phyloP scores from a whole-genome alignment of 352 stramenopile genomes.

The Phytophthora syringae region DNA sequence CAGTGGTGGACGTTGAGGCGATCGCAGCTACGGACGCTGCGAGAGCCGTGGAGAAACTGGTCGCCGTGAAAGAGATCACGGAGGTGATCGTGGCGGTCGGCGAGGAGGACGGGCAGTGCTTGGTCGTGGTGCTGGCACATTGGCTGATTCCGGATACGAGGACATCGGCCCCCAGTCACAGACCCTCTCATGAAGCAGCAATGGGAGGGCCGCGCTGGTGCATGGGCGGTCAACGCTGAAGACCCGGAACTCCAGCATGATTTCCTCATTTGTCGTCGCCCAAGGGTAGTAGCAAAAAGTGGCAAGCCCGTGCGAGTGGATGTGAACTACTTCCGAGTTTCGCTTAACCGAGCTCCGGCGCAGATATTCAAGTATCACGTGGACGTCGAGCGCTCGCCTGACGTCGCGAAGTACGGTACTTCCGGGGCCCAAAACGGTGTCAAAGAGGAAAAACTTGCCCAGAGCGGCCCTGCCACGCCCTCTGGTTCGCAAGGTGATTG shows the following conservation, averaged over 20 bases:
- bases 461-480: constrained; percentile 49
- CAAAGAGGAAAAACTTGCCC: constrained; percentile 40
- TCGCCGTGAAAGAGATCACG: constrained; percentile 14
- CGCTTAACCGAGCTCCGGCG: constrained; percentile 40
- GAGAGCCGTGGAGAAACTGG: neutral
- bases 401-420: constrained; percentile 59
- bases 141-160: constrained; percentile 53
- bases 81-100: constrained; percentile 3
- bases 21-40: neutral
- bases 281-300: constrained; percentile 33
- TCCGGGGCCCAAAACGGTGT: constrained; percentile 27
- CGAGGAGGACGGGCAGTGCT: too few species aligned
- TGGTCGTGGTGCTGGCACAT: too few species aligned
- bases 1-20: constrained; percentile 11
- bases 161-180: too few species aligned
- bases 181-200: constrained; percentile 61
- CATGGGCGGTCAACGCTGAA: constrained; percentile 47
- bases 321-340: constrained; percentile 74
- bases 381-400: constrained; percentile 55
- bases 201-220: constrained; percentile 47
- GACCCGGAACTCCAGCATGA: constrained; percentile 46
- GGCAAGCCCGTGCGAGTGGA: constrained; percentile 51
- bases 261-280: constrained; percentile 58
- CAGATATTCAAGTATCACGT: constrained; percentile 86
- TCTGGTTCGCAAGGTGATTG: constrained; percentile 68